Percentiles rank a stretch among this genome's conserved stretches.
Evolutionary conservation across 2,329 filamentous ascomycete genomes (phyloP).

Genomic region (Gnomoniopsis sp.): DNA sequence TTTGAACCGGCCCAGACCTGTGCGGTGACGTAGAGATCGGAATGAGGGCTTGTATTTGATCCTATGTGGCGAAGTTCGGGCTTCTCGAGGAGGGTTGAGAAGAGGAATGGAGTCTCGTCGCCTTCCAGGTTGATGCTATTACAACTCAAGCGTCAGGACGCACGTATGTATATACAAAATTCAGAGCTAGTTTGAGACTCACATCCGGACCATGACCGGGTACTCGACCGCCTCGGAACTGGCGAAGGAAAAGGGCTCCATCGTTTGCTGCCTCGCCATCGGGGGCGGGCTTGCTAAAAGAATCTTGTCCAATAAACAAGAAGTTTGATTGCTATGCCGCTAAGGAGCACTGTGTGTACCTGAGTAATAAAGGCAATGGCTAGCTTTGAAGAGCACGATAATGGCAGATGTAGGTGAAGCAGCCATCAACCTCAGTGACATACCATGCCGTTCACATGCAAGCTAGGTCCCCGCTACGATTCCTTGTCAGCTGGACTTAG

Average conservation of each 20-base stretch:
- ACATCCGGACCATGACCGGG: conserved; percentile 66
- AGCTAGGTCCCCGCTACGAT: neutral
- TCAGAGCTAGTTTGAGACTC: conserved; percentile 21
- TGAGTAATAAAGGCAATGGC: neutral
- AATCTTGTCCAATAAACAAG: neutral
- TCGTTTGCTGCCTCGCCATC: conserved; percentile 33
- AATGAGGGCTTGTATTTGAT: conserved; percentile 77
- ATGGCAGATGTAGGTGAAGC: neutral
- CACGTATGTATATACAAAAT: neutral
- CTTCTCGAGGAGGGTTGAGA: conserved; percentile 73
- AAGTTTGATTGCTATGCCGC: neutral
- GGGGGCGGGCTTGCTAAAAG: neutral
- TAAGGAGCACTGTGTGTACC: neutral
- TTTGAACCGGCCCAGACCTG: conserved; percentile 97
- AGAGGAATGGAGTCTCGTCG: conserved; percentile 69
- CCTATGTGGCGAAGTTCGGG: conserved; percentile 83
- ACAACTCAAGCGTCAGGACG: neutral
- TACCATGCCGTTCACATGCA: neutral
- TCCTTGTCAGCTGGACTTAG: neutral
- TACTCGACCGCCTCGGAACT: conserved; percentile 81
- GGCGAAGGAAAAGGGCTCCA: conserved; percentile 97
- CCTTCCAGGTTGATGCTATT: conserved; percentile 72
- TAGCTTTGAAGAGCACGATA: neutral
- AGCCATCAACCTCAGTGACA: neutral
- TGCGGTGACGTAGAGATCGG: conserved; percentile 87